Evolutionary conservation across 805 yeast species (phyloP), one percentile per base, ranked within the genome.

Genomic region (Blastobotrys terrestris): DNA sequence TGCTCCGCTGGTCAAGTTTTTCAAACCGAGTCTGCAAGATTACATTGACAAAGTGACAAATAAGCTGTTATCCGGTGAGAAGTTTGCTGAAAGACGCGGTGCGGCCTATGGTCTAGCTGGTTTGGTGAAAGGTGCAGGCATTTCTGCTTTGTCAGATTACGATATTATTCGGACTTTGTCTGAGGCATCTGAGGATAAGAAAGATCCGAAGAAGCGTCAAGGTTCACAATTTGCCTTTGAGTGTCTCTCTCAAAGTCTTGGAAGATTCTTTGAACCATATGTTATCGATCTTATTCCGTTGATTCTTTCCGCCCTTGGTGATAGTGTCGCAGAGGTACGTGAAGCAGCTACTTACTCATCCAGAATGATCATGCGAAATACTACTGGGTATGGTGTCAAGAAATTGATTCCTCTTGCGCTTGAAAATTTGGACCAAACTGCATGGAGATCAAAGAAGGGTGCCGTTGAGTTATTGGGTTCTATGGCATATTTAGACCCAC

Each of bases 71-170:
- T 66, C 69, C 6, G 81, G 81, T 1, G 71, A 72, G 31, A 67
- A 70, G 44, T 67, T 76, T 3, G 69, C 71, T 3, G 73, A 75
- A n/a, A 78, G 96, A 65, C 79, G 92, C 58, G 99, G 98, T 63
- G 92, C 97, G 1, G 98, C 98, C 0, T 90, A 87, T 71, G 99
- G 98, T 67, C 78, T 94, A 60, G 87, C 98, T 19, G 99, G 99
- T 57, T 70, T 94, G 45, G 92, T 87, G 2, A 85, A 87, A 63
- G 99, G 99, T 54, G 78, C 81, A 19, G 99, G 99, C 59, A 81
- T 94, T 50, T 77, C 81, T 54, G 77, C 95, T 0, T 71, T 94
- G 50, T 77, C 87, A 8, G 84, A 85, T 48, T 81, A 79, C 63
- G 96, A 88, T 61, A 77, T 94, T 44, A 81, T 89, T 53, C 77